These are phyloP conservation scores for Citrus reticulata DNA, from an alignment of 345 rosid species.

Conservation along the genomic window DNA sequence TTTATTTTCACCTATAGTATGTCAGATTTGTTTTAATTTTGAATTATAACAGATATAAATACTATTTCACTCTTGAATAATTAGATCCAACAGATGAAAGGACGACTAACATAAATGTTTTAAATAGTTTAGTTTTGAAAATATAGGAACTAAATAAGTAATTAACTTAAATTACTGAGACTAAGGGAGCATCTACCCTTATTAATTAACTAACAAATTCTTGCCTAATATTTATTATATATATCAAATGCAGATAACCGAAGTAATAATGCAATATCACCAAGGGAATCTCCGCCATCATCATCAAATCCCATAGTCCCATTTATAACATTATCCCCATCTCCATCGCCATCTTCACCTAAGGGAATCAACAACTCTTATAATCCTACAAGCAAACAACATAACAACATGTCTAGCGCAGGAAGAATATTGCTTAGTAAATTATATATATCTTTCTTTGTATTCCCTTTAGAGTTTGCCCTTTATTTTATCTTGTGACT, in stretches of 20 bases:
- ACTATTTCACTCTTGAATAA: too few relatives aligned
- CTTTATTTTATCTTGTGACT: background rate
- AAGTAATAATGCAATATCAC: background rate
- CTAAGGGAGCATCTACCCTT: too few relatives aligned
- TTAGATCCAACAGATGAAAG: too few relatives aligned
- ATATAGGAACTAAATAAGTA: too few relatives aligned
- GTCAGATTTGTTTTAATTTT: too few relatives aligned
- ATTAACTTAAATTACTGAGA: too few relatives aligned
- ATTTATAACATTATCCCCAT: slow-evolving; percentile 7
- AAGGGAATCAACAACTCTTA: background rate
- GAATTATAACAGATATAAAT: too few relatives aligned
- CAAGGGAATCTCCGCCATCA: slow-evolving; percentile 7
- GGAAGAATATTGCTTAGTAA: background rate
- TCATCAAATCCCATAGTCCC: slow-evolving; percentile 6
- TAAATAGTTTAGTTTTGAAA: too few relatives aligned
- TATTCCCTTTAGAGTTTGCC: background rate
- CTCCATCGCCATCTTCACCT: slow-evolving; percentile 3
- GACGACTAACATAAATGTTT: accelerated
- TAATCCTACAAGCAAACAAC: background rate
- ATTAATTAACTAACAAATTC: too few relatives aligned
- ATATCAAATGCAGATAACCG: background rate
- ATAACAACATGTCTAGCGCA: background rate
- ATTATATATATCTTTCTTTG: background rate
- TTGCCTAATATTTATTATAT: too few relatives aligned
- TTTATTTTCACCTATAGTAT: too few relatives aligned